Base-by-base conservation (phyloP, 768 basidiomycete genomes). In the Boletus vermiculosoides region DNA sequence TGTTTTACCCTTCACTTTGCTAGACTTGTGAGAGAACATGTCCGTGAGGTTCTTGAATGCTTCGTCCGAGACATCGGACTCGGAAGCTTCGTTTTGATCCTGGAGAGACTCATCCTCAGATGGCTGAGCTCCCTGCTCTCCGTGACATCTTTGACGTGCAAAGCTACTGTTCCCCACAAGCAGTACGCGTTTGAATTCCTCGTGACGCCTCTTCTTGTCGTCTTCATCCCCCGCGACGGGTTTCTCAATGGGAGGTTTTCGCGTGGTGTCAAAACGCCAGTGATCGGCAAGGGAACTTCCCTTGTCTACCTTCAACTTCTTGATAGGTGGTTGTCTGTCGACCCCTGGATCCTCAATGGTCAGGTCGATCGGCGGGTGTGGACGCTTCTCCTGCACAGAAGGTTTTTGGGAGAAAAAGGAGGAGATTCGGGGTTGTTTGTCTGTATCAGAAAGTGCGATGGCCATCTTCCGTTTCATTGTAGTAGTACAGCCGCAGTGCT, bases 111-210 rank as follows among this genome's bases (percentile, higher is more conserved):
- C 71, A 1, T 62, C 63, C 11, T 59, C 58, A 30, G 71, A 65
- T 41, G 62, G 59, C 12, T 62, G 62, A 12, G 53, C 53, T 45
- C 33, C 63, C 22, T 50, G 31, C 34, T 54, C 51, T 64, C 55
- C 47, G 36, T 58, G 22, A 37, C 34, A 16, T n/a, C 54, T 44
- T 46, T 23, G 66, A 28, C 47, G 66, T n/a, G 73, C 46, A 57
- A 79, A 75, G 3, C 59, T 57, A 51, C 73, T 77, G 60, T 79
- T 80, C 50, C 78, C 78, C 37, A 76, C 72, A 22, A 85, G 71
- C 4, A 87, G 73, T 45, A 80, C 82, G 37, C 72, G 77, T 66
- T 82, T 83, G 58, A 85, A 84, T 13, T 78, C 75, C 55, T 84
- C 63, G 58, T 63, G 71, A 46, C 68, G 69, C 54, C 75, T 83